Evolutionary conservation across 2,329 filamentous ascomycete genomes (phyloP).

Genomic region (Curvularia spicifera): DNA sequence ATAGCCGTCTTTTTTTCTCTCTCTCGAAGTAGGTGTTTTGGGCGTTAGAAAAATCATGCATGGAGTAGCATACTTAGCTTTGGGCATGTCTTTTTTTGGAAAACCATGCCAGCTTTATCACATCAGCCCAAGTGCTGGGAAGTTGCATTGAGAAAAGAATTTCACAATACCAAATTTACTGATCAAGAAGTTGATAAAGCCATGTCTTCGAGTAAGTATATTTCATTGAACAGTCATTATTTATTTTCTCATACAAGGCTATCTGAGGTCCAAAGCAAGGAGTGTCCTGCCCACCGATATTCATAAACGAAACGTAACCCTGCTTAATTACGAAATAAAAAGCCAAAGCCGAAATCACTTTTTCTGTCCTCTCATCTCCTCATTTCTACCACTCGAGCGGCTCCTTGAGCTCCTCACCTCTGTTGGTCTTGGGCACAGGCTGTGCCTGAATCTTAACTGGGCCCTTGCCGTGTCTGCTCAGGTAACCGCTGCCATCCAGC

Average conservation of each 20-base stretch:
- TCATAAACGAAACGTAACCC: not conserved
- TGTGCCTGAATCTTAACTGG: constrained; percentile 68
- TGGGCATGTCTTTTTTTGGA: not conserved
- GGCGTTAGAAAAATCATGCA: constrained; percentile 5
- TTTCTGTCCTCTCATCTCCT: not conserved
- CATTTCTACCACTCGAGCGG: constrained; percentile 80
- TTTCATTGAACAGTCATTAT: constrained; percentile 9
- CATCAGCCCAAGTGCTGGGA: not conserved
- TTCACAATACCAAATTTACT: not conserved
- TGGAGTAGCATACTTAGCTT: not conserved
- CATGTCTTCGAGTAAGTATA: not conserved
- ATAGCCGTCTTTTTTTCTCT: not conserved
- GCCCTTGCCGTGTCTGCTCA: constrained; percentile 63
- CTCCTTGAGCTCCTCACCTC: constrained; percentile 81
- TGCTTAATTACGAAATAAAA: not conserved
- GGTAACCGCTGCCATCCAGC: constrained; percentile 86
- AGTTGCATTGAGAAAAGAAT: not conserved
- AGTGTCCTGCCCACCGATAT: constrained; percentile 7
- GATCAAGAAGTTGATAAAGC: not conserved
- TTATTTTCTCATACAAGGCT: not conserved
- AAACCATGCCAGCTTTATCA: not conserved
- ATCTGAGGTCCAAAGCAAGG: constrained; percentile 3
- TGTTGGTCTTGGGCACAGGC: constrained; percentile 85
- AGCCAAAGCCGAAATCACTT: constrained; percentile 1
- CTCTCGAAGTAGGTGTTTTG: constrained; percentile 10